Base-by-base conservation (phyloP, 139 green algal species). In the Chlamydomonas sp. region DNA sequence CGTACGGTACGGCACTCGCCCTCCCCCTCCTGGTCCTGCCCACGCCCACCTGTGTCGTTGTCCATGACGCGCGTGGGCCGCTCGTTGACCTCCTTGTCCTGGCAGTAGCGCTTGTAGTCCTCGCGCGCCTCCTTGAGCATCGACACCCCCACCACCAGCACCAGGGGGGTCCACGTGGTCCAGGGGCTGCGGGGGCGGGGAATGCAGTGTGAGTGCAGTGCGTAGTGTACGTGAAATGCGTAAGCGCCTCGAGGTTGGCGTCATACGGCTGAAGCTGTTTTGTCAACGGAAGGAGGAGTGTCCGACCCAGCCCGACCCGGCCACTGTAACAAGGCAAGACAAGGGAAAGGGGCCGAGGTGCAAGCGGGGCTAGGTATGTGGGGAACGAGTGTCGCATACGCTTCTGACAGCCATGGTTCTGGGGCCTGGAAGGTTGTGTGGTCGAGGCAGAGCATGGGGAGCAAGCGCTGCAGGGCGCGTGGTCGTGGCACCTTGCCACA, bases 81-180 rank as follows among this genome's bases (percentile, higher is more conserved):
- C 17, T 90, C 91, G 90, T 97, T 97, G 67, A 93, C 92, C 49
- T 92, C 83, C 16, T 88, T 83, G 76, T 97, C 95, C 88, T 94
- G 92, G 61, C 86, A 85, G 87, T 95, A 90, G 20, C 95, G 87
- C 88, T 95, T 95, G 69, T 85, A 88, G 87, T 97, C 95, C 88
- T 97, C 95, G 58, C 84, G 89, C 57, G 93, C 88, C 63, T 94
- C 95, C 73, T 97, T 97, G 20, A 95, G 69, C 69, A 91, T 95
- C 14, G 94, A 92, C 58, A 95, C 93, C 31, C 94, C 83, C 85
- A 97, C 85, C 78, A 97, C 94, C 62, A 97, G 93, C 9, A 85
- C 84, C 59, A 97, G 91, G 15, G 93, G 90, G 9, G 90, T 79
- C 62, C 91, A 89, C 8, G 78, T 93, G n/a, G 89, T 94, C 85